These are phyloP conservation scores for Paecilomyces fulvus DNA, from an alignment of 2,329 filamentous ascomycete genomes.

Conservation along the genomic window DNA sequence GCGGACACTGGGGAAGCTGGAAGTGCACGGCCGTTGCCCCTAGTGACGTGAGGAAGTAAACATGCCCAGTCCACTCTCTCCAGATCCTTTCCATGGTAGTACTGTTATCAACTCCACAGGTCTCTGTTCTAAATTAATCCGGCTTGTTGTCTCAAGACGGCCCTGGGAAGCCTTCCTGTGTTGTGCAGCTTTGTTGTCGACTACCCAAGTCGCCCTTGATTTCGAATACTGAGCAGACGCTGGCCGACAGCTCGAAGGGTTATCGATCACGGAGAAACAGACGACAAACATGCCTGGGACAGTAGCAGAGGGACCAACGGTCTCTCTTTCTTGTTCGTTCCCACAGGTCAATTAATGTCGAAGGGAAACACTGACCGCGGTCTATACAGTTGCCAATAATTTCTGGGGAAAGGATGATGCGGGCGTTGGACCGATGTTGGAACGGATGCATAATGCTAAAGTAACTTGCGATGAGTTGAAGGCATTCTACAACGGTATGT, in stretches of 20 bases:
- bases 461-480: conserved; percentile 89
- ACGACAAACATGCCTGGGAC: conserved; percentile 49
- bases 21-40: conserved; percentile 16
- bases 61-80: conserved; percentile 5
- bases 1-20: background rate
- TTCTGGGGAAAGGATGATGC: conserved; percentile 99
- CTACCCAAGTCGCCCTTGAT: conserved; percentile 5
- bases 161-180: conserved; percentile 1
- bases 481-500: conserved; percentile 73
- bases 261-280: conserved; percentile 7
- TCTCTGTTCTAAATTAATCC: conserved; percentile 9
- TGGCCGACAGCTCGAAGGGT: conserved; percentile 25
- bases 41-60: conserved; percentile 20
- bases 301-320: conserved; percentile 54
- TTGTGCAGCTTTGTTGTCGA: background rate
- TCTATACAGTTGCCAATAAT: conserved; percentile 83
- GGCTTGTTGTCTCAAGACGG: background rate
- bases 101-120: conserved; percentile 13
- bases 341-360: background rate
- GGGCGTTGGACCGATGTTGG: conserved; percentile 80
- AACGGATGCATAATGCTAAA: conserved; percentile 92
- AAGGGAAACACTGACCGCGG: conserved; percentile 18
- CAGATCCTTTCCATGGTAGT: background rate
- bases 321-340: conserved; percentile 57
- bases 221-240: conserved; percentile 23